Percentiles rank a stretch among this genome's conserved stretches.
phyloP scores from a whole-genome alignment of 1,284 basidiomycete genomes.

The Malassezia sp. region DNA sequence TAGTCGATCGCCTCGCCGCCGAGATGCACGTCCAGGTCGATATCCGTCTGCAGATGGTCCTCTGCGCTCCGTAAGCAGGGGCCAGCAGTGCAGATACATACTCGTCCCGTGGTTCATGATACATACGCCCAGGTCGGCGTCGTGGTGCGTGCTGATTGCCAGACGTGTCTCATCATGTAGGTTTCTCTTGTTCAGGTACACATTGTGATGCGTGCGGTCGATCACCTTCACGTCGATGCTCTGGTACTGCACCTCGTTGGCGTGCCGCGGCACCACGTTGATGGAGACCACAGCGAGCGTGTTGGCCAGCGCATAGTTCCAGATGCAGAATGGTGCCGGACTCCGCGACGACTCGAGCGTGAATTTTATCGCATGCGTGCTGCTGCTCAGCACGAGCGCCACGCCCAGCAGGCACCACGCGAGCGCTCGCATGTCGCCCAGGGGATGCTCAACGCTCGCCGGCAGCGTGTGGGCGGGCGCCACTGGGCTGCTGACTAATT shows the following conservation, averaged over 20 bases:
- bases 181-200: conserved; percentile 78
- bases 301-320: conserved; percentile 45
- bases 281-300: conserved; percentile 64
- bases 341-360: conserved; percentile 24
- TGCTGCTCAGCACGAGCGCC: conserved; percentile 4
- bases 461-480: neutral
- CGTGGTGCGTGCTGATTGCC: conserved; percentile 83
- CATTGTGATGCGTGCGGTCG: conserved; percentile 78
- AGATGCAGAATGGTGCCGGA: conserved; percentile 37
- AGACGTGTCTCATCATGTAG: conserved; percentile 82
- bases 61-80: too few species aligned
- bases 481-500: conserved; percentile 7
- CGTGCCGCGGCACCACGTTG: conserved; percentile 57
- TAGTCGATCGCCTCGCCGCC: conserved; percentile 97
- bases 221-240: conserved; percentile 78
- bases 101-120: conserved; percentile 57
- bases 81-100: neutral
- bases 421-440: neutral
- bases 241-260: conserved; percentile 23
- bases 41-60: conserved; percentile 18
- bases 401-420: neutral
- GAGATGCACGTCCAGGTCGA: conserved; percentile 94
- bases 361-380: conserved; percentile 36
- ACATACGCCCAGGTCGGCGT: conserved; percentile 90
- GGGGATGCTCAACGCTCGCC: neutral